These are phyloP conservation scores for Chloromonas sp. DNA, from an alignment of 163 green algal species.

Conservation along the genomic window DNA sequence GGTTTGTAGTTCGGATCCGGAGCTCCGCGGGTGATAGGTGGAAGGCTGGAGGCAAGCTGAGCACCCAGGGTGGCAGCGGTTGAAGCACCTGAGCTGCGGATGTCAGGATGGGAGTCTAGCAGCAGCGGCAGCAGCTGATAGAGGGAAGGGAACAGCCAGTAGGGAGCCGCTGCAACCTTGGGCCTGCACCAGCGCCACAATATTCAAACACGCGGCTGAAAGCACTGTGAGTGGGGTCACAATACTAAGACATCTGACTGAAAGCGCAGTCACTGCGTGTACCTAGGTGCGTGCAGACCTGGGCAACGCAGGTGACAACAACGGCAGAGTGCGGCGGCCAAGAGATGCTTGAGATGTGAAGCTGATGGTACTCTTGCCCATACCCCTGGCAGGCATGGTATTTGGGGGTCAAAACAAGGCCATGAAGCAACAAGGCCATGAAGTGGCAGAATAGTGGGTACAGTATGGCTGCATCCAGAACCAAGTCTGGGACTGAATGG, in stretches of 20 bases:
- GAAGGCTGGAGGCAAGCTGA: not conserved
- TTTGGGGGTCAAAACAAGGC: too few species aligned
- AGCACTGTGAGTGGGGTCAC: too few species aligned
- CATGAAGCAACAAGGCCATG: not conserved
- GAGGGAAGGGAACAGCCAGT: not conserved
- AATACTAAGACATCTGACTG: too few species aligned
- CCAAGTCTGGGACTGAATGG: too few species aligned
- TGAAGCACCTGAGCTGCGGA: not conserved
- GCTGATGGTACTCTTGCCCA: too few species aligned
- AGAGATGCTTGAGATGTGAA: not conserved
- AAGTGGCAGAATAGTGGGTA: not conserved
- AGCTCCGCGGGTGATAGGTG: not conserved
- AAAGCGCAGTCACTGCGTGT: too few species aligned
- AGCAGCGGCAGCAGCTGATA: not conserved
- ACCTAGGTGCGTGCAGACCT: too few species aligned
- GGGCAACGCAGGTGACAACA: too few species aligned
- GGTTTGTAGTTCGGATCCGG: not conserved
- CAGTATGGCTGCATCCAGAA: not conserved
- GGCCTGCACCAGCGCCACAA: not conserved
- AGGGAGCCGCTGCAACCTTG: not conserved
- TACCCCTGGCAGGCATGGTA: too few species aligned
- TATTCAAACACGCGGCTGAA: too few species aligned
- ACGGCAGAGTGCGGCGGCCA: not conserved
- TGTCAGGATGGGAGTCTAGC: not conserved
- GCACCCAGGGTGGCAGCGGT: not conserved